Conservation (phyloP, 2,329 filamentous ascomycete genomes). For the Pseudocercospora ulei region DNA sequence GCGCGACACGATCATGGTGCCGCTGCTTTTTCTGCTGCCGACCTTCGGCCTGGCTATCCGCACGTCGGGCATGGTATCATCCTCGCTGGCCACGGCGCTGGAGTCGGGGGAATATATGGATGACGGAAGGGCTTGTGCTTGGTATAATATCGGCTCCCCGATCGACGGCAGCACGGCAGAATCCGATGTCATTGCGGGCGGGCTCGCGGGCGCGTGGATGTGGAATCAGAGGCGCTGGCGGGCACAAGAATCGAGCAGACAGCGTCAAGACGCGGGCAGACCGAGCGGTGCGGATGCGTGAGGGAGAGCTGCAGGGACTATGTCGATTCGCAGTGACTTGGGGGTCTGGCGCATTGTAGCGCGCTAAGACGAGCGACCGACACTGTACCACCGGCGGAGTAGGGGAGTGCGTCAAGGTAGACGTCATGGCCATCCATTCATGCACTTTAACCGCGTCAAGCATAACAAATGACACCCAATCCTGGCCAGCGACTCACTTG, state of each 20-base stretch:
- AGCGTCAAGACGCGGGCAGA: too few relatives aligned
- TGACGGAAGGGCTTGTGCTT: slow-evolving; percentile 13
- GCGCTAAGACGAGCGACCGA: neutral
- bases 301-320: slow-evolving; percentile 10
- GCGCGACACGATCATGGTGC: slow-evolving; percentile 67
- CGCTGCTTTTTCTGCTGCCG: slow-evolving; percentile 64
- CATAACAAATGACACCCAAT: neutral
- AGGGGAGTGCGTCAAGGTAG: neutral
- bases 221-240: neutral
- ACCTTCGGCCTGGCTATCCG: slow-evolving; percentile 51
- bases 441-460: neutral
- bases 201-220: slow-evolving; percentile 4
- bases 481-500: slow-evolving; percentile 1
- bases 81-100: slow-evolving; percentile 31
- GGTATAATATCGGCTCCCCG: slow-evolving; percentile 21
- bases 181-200: slow-evolving; percentile 21
- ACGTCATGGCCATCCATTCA: slow-evolving; percentile 3
- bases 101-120: slow-evolving; percentile 27
- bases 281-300: slow-evolving; percentile 4
- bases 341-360: neutral
- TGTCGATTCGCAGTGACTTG: slow-evolving; percentile 3
- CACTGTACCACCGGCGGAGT: slow-evolving; percentile 1
- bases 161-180: slow-evolving; percentile 21
- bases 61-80: slow-evolving; percentile 23
- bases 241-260: slow-evolving; percentile 5